Conservation (phyloP, 176 grass and related monocot species). For the Calamus simplicifolius region DNA sequence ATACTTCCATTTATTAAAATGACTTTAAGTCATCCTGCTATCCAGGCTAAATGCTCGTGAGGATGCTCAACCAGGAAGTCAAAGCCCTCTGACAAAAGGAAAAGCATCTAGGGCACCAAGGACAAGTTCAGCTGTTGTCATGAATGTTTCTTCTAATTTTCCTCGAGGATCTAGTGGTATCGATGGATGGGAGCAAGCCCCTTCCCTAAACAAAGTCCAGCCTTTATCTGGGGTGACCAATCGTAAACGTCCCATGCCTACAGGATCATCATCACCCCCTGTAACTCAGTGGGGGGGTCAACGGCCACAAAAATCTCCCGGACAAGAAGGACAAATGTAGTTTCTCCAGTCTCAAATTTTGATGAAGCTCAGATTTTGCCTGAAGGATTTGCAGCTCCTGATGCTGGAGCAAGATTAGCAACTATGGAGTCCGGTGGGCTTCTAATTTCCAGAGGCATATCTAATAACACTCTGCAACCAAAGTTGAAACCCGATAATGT, state of each 20-base stretch:
- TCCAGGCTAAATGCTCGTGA: constrained; percentile 44
- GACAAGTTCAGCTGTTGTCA: constrained; percentile 39
- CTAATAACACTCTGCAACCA: constrained; percentile 25
- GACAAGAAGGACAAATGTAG: constrained; percentile 68
- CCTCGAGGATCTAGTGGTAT: constrained; percentile 37
- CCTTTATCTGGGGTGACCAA: constrained; percentile 36
- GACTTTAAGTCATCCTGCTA: not conserved
- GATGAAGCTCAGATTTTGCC: constrained; percentile 45
- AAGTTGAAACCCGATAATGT: constrained; percentile 28
- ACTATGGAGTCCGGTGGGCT: constrained; percentile 12
- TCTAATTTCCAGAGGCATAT: constrained; percentile 20
- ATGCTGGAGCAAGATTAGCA: constrained; percentile 35
- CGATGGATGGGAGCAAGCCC: constrained; percentile 51
- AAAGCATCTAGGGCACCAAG: constrained; percentile 74
- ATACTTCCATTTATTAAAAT: too few species aligned
- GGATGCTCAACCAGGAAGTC: constrained; percentile 44
- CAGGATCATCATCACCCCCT: constrained; percentile 53
- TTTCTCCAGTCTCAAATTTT: constrained; percentile 86
- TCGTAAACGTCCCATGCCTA: constrained; percentile 43
- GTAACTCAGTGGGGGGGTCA: constrained; percentile 67
- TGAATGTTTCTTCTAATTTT: constrained; percentile 52
- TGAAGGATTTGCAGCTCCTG: constrained; percentile 48
- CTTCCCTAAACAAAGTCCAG: constrained; percentile 54
- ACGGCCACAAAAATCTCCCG: constrained; percentile 68
- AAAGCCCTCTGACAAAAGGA: constrained; percentile 50